These are phyloP conservation scores for Geotrichum fermentans DNA, from an alignment of 1,139 yeast species.

Conservation along the genomic window DNA sequence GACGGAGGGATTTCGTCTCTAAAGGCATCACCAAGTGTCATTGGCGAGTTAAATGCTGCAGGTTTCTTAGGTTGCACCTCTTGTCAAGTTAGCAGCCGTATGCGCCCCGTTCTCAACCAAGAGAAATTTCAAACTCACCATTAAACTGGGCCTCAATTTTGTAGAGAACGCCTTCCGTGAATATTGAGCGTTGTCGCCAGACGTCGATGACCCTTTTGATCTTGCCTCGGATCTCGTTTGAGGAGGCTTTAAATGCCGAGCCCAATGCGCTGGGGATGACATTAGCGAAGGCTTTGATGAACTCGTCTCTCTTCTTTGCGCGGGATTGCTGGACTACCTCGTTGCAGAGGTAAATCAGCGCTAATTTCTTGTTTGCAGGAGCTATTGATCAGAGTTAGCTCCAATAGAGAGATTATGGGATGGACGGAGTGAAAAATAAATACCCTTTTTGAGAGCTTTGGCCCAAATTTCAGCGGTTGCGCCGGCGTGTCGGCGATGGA, in stretches of 20 bases:
- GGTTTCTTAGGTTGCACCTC: slow-evolving; percentile 9
- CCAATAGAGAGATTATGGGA: too few species aligned
- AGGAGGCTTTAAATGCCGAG: slow-evolving; percentile 32
- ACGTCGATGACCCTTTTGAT: slow-evolving; percentile 63
- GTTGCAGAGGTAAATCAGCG: slow-evolving; percentile 68
- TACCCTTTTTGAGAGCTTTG: slow-evolving; percentile 39
- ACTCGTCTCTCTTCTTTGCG: slow-evolving; percentile 58
- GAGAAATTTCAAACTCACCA: slow-evolving; percentile 5
- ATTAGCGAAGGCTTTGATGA: slow-evolving; percentile 52
- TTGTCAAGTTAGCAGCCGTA: slow-evolving; percentile 4
- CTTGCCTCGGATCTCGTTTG: slow-evolving; percentile 46
- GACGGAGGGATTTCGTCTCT: slow-evolving; percentile 40
- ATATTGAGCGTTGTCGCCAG: slow-evolving; percentile 68
- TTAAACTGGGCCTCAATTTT: slow-evolving; percentile 41
- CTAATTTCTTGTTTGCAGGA: slow-evolving; percentile 48
- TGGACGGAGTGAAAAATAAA: slow-evolving; percentile 2
- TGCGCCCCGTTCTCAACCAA: too few species aligned
- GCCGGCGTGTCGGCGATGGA: slow-evolving; percentile 63
- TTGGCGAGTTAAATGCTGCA: slow-evolving; percentile 5
- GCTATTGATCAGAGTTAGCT: slow-evolving; percentile 29
- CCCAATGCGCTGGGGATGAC: slow-evolving; percentile 42
- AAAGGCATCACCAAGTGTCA: slow-evolving; percentile 25
- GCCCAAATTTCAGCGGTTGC: slow-evolving; percentile 64
- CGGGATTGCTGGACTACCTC: slow-evolving; percentile 81
- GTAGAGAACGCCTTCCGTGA: slow-evolving; percentile 43